Percentiles rank a stretch among this genome's conserved stretches.
Conservation (phyloP, 1,139 yeast species). For the Arxiozyma bovina region DNA sequence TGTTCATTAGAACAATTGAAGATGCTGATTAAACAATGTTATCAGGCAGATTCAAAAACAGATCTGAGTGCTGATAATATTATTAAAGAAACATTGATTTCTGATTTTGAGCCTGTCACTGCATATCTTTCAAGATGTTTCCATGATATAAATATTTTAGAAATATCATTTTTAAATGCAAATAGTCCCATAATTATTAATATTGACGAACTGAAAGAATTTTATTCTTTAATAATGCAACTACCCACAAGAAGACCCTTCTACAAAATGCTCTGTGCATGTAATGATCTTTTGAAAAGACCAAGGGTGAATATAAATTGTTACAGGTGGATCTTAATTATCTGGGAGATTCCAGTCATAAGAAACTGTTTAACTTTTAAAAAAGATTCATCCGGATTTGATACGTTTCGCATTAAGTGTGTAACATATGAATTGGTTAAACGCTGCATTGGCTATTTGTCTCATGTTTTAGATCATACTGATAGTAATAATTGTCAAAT, state of each 20-base stretch:
- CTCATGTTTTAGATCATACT: slow-evolving; percentile 37
- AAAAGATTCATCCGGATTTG: slow-evolving; percentile 22
- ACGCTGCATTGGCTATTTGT: slow-evolving; percentile 55
- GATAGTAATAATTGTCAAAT: slow-evolving; percentile 32
- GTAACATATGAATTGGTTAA: slow-evolving; percentile 58
- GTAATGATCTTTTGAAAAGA: slow-evolving; percentile 41
- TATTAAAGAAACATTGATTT: too few relatives aligned
- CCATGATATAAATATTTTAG: slow-evolving; percentile 36
- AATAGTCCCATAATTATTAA: slow-evolving; percentile 31
- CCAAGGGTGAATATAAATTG: slow-evolving; percentile 30
- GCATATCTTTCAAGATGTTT: slow-evolving; percentile 38
- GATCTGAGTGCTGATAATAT: slow-evolving; percentile 16
- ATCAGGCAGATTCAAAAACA: slow-evolving; percentile 15
- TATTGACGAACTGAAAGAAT: slow-evolving; percentile 36
- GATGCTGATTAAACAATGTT: slow-evolving; percentile 4
- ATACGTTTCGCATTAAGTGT: slow-evolving; percentile 44
- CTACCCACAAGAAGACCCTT: slow-evolving; percentile 56
- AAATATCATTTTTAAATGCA: slow-evolving; percentile 41
- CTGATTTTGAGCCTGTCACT: slow-evolving; percentile 44
- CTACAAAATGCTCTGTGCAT: slow-evolving; percentile 43
- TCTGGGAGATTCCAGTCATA: slow-evolving; percentile 56
- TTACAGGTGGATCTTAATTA: slow-evolving; percentile 47
- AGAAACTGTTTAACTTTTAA: slow-evolving; percentile 38
- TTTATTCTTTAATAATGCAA: slow-evolving; percentile 37
- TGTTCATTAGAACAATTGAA: slow-evolving; percentile 4